Conservation (phyloP, 164 flowering plant species). For the Chimonanthus salicifolius region DNA sequence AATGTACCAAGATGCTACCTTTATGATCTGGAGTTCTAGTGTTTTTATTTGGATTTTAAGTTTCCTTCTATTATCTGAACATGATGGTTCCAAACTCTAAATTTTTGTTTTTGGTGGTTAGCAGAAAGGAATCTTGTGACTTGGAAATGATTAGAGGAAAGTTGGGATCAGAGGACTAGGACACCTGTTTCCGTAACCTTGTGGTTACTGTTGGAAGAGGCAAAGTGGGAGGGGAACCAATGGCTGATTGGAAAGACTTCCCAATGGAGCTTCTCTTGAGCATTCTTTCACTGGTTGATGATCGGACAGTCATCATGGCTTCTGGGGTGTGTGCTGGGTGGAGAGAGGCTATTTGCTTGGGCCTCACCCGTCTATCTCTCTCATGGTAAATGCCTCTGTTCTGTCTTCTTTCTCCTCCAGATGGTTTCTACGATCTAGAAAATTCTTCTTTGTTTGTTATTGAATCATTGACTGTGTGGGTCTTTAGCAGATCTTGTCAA, state of each 20-base stretch:
- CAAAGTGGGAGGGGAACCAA: slow-evolving; percentile 25
- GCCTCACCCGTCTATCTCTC: slow-evolving; percentile 70
- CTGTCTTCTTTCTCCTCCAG: not conserved
- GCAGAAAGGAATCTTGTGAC: slow-evolving; percentile 1
- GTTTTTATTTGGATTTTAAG: not conserved
- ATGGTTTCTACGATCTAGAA: not conserved
- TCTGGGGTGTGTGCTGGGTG: slow-evolving; percentile 96
- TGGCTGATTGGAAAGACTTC: slow-evolving; percentile 85
- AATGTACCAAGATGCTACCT: not conserved
- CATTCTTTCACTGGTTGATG: slow-evolving; percentile 77
- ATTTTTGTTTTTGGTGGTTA: not conserved
- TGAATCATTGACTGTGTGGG: not conserved
- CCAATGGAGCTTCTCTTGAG: slow-evolving; percentile 89
- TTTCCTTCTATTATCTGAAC: not conserved
- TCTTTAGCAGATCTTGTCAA: not conserved
- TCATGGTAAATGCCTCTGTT: slow-evolving; percentile 51
- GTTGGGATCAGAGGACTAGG: slow-evolving; percentile 36
- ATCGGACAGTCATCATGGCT: slow-evolving; percentile 63
- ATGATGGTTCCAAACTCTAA: not conserved
- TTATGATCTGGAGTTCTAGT: not conserved
- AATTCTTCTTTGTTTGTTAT: too few species aligned
- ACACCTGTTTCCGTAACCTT: slow-evolving; percentile 55
- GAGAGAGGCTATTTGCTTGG: slow-evolving; percentile 83
- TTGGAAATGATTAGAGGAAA: slow-evolving; percentile 30
- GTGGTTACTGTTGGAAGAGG: slow-evolving; percentile 34